Evolutionary conservation across 225 moss, liverwort and hornwort species (phyloP), one percentile per base, ranked within the genome.

Genomic region (Bryum argenteum): DNA sequence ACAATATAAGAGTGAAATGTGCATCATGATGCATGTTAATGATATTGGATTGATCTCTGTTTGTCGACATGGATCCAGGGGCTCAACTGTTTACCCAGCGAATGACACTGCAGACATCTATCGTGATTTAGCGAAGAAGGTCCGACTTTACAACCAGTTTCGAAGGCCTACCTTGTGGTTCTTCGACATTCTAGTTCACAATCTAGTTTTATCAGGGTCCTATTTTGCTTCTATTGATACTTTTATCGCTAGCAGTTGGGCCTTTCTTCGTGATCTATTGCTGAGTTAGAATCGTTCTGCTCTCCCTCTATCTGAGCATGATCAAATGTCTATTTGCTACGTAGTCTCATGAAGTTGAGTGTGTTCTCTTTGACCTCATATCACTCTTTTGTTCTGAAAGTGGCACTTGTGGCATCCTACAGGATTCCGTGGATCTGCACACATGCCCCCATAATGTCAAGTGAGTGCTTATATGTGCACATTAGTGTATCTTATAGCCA

Each of bases 381-480:
- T 63, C 65, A 11, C 26, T 18, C 16, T 45, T 50, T 71, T 4
- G 16, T 66, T 42, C 72, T 69, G 42, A 75, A 38, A 28, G 41
- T 65, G 66, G 68, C 62, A 61, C 26, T 52, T 55, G 12, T 73
- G 76, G 47, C 20, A 54, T 68, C 48, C 58, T 81, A 78, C 92
- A 98, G 94, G 94, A 98, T 63, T 82, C 81, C 13, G 88, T 98
- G 42, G 84, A 98, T 70, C 78, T 98, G 41, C 77, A 73, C 52
- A 80, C 73, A 20, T 85, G 87, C 77, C 73, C 75, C 20, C 97
- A 98, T 75, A 85, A 91, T 62, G 94, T 92, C 72, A 98, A 94
- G 94, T 97, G 88, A 82, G 80, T 82, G 56, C 39, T 58, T 80
- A 16, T 43, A 39, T 37, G 39, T 56, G 64, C 58, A 9, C 71